Percentiles rank a stretch among this genome's conserved stretches.
These are phyloP conservation scores for Castanea mollissima DNA, from an alignment of 306 rosid species.

Conservation along the genomic window DNA sequence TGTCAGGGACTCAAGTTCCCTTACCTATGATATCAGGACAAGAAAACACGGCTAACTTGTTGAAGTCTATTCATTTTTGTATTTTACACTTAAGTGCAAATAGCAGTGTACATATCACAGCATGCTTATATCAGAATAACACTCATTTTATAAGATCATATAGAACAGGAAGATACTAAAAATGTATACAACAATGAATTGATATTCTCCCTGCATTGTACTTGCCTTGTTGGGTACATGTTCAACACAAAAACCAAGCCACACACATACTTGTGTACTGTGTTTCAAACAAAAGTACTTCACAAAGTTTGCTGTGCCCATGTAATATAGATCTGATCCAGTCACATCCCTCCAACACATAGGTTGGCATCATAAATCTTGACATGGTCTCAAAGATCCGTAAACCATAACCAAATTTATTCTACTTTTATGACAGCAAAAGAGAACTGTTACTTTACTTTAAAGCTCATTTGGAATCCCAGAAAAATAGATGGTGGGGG, in stretches of 20 bases:
- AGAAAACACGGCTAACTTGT: neutral
- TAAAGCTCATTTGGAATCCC: neutral
- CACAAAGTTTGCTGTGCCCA: neutral
- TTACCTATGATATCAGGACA: neutral
- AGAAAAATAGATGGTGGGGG: too few species aligned
- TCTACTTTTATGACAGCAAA: neutral
- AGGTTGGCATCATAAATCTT: neutral
- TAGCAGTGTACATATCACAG: neutral
- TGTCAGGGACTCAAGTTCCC: neutral
- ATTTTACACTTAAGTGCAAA: neutral
- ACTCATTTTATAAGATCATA: neutral
- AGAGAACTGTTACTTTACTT: neutral
- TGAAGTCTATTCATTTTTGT: neutral
- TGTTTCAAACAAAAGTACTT: neutral
- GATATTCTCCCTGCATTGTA: neutral
- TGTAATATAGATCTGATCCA: neutral
- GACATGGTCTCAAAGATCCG: neutral
- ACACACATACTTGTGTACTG: neutral
- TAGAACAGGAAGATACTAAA: neutral
- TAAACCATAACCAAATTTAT: neutral
- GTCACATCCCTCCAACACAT: neutral
- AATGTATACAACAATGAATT: neutral
- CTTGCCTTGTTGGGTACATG: neutral
- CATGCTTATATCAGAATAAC: neutral
- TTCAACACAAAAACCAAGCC: neutral